phyloP scores from a whole-genome alignment of 2,329 filamentous ascomycete species.

The Fonsecaea monophora region DNA sequence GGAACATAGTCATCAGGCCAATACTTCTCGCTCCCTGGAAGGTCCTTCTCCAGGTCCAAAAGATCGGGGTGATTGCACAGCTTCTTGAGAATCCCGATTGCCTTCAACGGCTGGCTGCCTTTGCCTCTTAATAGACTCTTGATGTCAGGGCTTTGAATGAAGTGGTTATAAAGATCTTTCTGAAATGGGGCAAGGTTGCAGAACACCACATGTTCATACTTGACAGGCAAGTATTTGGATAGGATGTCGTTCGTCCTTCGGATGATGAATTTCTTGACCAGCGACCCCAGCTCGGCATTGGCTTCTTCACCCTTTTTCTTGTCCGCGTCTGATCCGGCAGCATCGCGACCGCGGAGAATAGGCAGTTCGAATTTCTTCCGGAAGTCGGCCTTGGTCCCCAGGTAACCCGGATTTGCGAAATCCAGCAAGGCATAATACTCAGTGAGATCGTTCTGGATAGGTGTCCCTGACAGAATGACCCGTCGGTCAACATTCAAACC shows the following conservation, averaged over 20 bases:
- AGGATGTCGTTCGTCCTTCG: slow-evolving; percentile 96
- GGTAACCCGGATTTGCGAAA: slow-evolving; percentile 91
- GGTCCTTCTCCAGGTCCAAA: slow-evolving; percentile 78
- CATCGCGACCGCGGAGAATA: slow-evolving; percentile 89
- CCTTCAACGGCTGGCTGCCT: slow-evolving; percentile 93
- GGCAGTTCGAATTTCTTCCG: slow-evolving; percentile 92
- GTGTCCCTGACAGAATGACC: slow-evolving; percentile 94
- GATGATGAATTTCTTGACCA: slow-evolving; percentile 99
- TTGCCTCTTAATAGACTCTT: slow-evolving; percentile 90
- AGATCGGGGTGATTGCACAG: slow-evolving; percentile 98
- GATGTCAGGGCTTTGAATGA: slow-evolving; percentile 94
- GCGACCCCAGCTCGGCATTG: slow-evolving; percentile 75
- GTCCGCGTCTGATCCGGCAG: slow-evolving; percentile 82
- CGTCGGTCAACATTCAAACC: slow-evolving; percentile 86
- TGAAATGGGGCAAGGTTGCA: slow-evolving; percentile 95
- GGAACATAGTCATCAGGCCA: slow-evolving; percentile 88
- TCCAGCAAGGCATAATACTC: slow-evolving; percentile 97
- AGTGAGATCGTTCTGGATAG: slow-evolving; percentile 97
- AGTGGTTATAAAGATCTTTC: slow-evolving; percentile 91
- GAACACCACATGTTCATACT: slow-evolving; percentile 99
- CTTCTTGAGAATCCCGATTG: slow-evolving; percentile 96
- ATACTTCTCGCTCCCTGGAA: slow-evolving; percentile 82
- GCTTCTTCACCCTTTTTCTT: slow-evolving; percentile 83
- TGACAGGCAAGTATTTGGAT: slow-evolving; percentile 95
- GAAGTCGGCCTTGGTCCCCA: slow-evolving; percentile 89